Evolutionary conservation across 2,329 filamentous ascomycete genomes (phyloP).

Genomic region (Zelopaecilomyces penicillatus): DNA sequence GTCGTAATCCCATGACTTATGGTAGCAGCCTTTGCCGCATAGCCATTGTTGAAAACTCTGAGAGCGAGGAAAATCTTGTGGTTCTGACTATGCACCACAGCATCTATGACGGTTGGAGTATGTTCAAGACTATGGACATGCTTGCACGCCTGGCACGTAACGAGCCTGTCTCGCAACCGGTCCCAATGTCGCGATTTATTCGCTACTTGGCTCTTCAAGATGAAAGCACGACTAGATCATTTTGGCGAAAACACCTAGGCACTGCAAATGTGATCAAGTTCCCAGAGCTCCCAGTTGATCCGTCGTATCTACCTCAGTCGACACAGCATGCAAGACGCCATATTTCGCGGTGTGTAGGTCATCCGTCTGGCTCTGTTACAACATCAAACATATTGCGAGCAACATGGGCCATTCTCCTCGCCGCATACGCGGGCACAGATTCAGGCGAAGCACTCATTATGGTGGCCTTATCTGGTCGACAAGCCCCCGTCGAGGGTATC

Average conservation of each 20-base stretch:
- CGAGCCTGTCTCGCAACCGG: not conserved
- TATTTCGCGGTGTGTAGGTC: not conserved
- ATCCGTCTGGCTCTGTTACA: not conserved
- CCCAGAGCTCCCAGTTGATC: not conserved
- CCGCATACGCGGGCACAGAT: not conserved
- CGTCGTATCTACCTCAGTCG: not conserved
- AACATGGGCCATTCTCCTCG: conserved; percentile 1
- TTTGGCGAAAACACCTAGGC: conserved; percentile 1
- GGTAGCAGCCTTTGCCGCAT: not conserved
- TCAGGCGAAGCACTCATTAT: conserved; percentile 12
- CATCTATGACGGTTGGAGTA: conserved; percentile 4
- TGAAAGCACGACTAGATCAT: not conserved
- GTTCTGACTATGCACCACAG: conserved; percentile 3
- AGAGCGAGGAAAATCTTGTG: not conserved
- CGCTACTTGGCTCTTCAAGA: not conserved
- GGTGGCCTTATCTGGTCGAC: conserved; percentile 13
- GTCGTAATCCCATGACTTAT: not conserved
- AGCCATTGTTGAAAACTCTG: not conserved
- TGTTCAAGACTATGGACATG: not conserved
- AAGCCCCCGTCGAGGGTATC: conserved; percentile 12
- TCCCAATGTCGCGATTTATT: conserved; percentile 1
- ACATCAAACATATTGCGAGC: not conserved
- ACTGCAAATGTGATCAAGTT: not conserved
- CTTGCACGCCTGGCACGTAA: not conserved
- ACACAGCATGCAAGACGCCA: not conserved